Evolutionary conservation across 208 protist genomes (phyloP), one percentile per base, ranked within the genome.

Genomic region (Leishmania arabica): DNA sequence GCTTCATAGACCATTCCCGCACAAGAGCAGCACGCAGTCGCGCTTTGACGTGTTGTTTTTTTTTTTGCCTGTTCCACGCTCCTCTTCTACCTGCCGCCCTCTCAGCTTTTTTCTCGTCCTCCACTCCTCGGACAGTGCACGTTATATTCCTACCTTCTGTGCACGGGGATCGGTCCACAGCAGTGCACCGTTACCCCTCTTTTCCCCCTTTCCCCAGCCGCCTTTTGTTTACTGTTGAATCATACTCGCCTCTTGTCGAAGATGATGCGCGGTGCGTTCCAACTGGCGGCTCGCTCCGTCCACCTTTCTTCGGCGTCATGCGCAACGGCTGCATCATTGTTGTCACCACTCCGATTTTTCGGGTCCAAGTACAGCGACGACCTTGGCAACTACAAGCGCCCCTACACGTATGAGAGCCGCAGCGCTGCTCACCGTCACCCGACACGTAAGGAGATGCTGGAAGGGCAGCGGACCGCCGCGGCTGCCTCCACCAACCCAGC

Each of bases 371-470:
- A 84, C 82, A 82, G 78, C 45, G 79, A 84, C 62, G 80, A 83
- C 34, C 66, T 87, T 27, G 88, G 82, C 34, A 81, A 83, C 40
- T 87, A 89, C 79, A 91, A 85, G 78, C 84, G 80, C 2, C 83
- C 84, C n/a, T 76, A 81, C 72, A 68, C 71, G 24, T 78, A 78
- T 58, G 78, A 85, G 68, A 88, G 88, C 53, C 88, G 88, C 80
- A 91, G 88, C 71, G 88, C 81, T 19, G 88, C 88, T 21, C 88
- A 91, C 77, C 82, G 88, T 64, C 88, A 86, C 62, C 84, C 88
- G n/a, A 49, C 84, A 3, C 86, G 85, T 37, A 81, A 83, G 66
- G 79, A 87, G 78, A 81, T 84, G 60, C 83, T 83, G 56, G 76
- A 60, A 65, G 82, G 77, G 66, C 84, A 88, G 51, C 68, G 81